Conservation (phyloP, 371 early-diverging fungal genomes). For the Saksenaea vasiformis region DNA sequence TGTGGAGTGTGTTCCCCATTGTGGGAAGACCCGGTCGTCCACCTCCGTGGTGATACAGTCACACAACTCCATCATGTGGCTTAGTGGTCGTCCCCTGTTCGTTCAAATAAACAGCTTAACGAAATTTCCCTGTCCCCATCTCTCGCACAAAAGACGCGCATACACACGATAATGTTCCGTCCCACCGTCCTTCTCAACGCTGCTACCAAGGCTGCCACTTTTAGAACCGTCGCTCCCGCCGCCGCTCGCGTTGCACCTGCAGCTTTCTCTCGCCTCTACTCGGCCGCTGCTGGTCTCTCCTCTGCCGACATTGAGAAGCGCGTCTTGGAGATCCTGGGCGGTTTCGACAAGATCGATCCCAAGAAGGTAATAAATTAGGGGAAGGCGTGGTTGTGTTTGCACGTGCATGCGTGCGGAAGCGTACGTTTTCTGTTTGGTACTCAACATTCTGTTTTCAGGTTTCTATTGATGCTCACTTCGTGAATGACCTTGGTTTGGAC, state of each 20-base stretch:
- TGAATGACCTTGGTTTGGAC: constrained; percentile 94
- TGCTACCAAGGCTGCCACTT: constrained; percentile 50
- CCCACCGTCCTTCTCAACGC: constrained; percentile 56
- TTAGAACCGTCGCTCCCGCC: constrained; percentile 19
- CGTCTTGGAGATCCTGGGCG: constrained; percentile 83
- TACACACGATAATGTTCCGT: constrained; percentile 36
- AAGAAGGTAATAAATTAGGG: constrained; percentile 70
- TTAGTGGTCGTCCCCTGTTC: neutral
- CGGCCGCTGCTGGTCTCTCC: constrained; percentile 58
- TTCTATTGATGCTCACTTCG: constrained; percentile 82
- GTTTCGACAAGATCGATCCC: constrained; percentile 93
- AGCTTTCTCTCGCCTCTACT: constrained; percentile 58
- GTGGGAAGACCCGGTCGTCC: neutral
- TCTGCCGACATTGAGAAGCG: constrained; percentile 75
- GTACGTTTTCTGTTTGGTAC: neutral
- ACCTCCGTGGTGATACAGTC: neutral
- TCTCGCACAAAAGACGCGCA: constrained; percentile 4
- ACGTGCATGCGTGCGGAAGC: neutral
- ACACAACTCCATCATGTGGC: neutral
- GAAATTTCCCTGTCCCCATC: constrained; percentile 8
- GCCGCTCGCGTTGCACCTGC: constrained; percentile 35
- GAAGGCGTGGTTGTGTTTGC: neutral
- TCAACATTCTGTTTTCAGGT: constrained; percentile 55
- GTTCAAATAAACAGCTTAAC: constrained; percentile 1
- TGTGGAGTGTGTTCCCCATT: no score